Conservation (phyloP, 1,284 basidiomycete genomes). For the Bjerkandera adusta region DNA sequence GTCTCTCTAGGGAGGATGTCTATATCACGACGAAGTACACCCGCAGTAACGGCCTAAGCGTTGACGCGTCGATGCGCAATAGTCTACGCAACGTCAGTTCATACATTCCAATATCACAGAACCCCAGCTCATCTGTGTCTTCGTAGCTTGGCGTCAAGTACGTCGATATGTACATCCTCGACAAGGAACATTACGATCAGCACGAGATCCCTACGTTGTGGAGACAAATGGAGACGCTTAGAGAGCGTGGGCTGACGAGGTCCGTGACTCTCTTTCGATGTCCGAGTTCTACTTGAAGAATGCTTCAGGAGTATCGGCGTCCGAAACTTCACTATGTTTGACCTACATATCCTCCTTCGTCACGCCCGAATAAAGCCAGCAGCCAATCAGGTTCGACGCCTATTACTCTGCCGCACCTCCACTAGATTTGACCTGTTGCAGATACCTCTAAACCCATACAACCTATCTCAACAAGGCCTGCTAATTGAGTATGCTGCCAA, state of each 20-base stretch:
- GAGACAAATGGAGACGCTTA: conserved; percentile 65
- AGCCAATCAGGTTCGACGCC: conserved; percentile 81
- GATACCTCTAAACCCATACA: conserved; percentile 73
- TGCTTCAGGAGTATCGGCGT: conserved; percentile 71
- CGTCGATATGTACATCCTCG: conserved; percentile 74
- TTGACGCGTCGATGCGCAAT: conserved; percentile 30
- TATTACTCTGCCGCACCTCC: no score
- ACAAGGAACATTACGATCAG: conserved; percentile 43
- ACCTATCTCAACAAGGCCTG: conserved; percentile 48
- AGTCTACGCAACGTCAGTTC: conserved; percentile 28
- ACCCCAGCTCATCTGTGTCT: background rate
- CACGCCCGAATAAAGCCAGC: conserved; percentile 62
- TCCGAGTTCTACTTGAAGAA: background rate
- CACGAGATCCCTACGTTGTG: conserved; percentile 54
- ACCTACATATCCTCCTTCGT: conserved; percentile 58
- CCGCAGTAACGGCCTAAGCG: conserved; percentile 38
- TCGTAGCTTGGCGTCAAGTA: conserved; percentile 61
- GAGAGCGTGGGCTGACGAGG: conserved; percentile 62
- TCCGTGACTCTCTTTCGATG: conserved; percentile 26
- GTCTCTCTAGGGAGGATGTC: conserved; percentile 23
- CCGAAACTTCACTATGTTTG: conserved; percentile 65
- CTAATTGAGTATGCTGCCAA: conserved; percentile 56
- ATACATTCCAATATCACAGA: no score
- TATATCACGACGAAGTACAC: conserved; percentile 48
- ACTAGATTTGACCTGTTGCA: no score